Base-by-base conservation (phyloP, 2,329 filamentous ascomycete species). In the Teratosphaeria nubilosa region DNA sequence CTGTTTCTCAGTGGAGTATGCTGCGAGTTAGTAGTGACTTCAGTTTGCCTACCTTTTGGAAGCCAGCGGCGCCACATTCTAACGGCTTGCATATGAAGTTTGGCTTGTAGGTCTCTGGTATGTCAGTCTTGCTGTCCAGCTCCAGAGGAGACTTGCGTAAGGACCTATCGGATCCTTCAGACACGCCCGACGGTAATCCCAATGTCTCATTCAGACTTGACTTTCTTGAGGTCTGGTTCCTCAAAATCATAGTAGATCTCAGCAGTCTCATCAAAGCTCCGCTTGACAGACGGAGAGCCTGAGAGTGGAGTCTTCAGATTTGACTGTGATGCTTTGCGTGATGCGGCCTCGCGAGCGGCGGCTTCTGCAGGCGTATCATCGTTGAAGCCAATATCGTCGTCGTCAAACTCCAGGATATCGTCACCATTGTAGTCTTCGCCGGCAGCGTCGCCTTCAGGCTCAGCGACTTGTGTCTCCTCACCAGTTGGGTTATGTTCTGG, bases 281-380 rank as follows among this genome's bases (percentile, higher is more conserved):
- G 68, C 64, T 72, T 72, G 55, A 66, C 66, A 51, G 61, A 61
- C 25, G 66, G 67, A 20, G 68, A 68, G 31, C 32, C 55, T 4
- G 58, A 52, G 16, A 45, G 54, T 11, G 56, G 57, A 24, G 57
- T 58, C 11, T 57, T 57, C 27, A 56, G 20, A 25, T 32, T 24
- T 6, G 50, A 32, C 30, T 60, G 31, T 16, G 60, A 64, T 52
- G 54, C 59, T 27, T 60, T 63, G 13, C 56, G 56, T 41, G 30
- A 32, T 24, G 62, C 63, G 50, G 57, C 63, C 56, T 64, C 57
- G 52, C 62, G 55, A 48, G 53, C 63, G 20, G 61, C 55, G 5
- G 59, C 66, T n/a, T 69, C 63, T 52, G 66, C 68, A 37, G 60
- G 65, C 51, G 68, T 65, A 52, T 66, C 62, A 41, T 69, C 68